These are phyloP conservation scores for Porogramme epimiltina DNA, from an alignment of 1,284 basidiomycete genomes.

Conservation along the genomic window DNA sequence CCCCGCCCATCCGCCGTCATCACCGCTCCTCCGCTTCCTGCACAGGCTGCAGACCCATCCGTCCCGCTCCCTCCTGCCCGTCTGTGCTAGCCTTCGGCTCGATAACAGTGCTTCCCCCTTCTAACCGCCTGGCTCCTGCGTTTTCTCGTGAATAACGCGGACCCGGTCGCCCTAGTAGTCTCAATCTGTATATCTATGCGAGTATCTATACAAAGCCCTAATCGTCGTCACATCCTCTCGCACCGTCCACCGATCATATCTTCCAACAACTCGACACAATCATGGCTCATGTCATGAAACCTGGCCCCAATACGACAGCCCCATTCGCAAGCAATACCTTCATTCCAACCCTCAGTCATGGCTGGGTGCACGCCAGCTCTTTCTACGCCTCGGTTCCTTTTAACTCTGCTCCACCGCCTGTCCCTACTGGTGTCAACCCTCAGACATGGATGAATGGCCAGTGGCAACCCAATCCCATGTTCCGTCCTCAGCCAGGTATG, in stretches of 20 bases:
- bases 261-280: neutral
- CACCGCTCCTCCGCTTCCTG: slow-evolving; percentile 6
- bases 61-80: neutral
- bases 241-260: slow-evolving; percentile 15
- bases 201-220: slow-evolving; percentile 18
- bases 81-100: slow-evolving; percentile 8
- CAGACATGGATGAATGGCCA: slow-evolving; percentile 29
- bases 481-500: slow-evolving; percentile 18
- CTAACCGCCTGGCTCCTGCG: neutral
- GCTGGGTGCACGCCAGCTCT: slow-evolving; percentile 18
- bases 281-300: slow-evolving; percentile 14
- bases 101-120: slow-evolving; percentile 5
- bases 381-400: slow-evolving; percentile 16
- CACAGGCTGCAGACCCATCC: slow-evolving; percentile 16
- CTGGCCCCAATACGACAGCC: slow-evolving; percentile 4
- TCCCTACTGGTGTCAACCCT: slow-evolving; percentile 30
- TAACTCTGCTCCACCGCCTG: slow-evolving; percentile 31
- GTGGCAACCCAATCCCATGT: slow-evolving; percentile 33
- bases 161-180: slow-evolving; percentile 11
- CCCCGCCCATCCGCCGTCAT: slow-evolving; percentile 1
- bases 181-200: slow-evolving; percentile 27
- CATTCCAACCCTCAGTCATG: slow-evolving; percentile 16
- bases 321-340: slow-evolving; percentile 9
- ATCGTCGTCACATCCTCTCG: slow-evolving; percentile 6
- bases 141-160: slow-evolving; percentile 6